Percentiles rank a stretch among this genome's conserved stretches.
Conservation (phyloP, 371 early-diverging fungal species). For the Mortierella sp. region DNA sequence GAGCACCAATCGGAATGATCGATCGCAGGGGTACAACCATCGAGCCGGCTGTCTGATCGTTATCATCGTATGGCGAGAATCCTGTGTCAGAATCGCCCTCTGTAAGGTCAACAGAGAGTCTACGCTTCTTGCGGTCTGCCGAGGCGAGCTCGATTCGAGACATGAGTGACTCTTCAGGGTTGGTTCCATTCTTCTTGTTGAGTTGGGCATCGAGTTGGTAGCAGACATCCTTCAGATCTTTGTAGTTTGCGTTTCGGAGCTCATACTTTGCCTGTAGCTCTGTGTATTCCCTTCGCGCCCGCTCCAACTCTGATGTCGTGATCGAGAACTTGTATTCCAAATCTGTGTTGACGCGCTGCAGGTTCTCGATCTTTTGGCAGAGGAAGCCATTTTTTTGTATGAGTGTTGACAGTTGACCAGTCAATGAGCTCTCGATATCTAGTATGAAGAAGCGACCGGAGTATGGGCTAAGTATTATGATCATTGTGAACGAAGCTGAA, state of each 20-base stretch:
- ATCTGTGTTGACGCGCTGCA: conserved; percentile 35
- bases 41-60: conserved; percentile 3
- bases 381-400: conserved; percentile 40
- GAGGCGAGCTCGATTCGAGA: conserved; percentile 17
- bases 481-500: too few relatives aligned
- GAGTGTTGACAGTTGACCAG: conserved; percentile 36
- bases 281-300: conserved; percentile 29
- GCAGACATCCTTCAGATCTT: conserved; percentile 33
- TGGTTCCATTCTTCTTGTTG: conserved; percentile 20
- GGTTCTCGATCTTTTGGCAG: conserved; percentile 41
- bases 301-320: conserved; percentile 32
- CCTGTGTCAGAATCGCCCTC: conserved; percentile 28
- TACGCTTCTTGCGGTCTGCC: conserved; percentile 30
- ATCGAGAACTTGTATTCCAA: conserved; percentile 39
- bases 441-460: background rate
- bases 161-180: conserved; percentile 21
- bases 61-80: conserved; percentile 29
- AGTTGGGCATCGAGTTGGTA: conserved; percentile 38
- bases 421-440: conserved; percentile 39
- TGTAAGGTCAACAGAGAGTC: conserved; percentile 21
- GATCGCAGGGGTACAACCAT: conserved; percentile 8
- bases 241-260: conserved; percentile 21
- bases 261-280: conserved; percentile 38
- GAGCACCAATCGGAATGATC: conserved; percentile 6
- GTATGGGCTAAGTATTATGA: too few relatives aligned